Evolutionary conservation across 441 rosid genomes (phyloP), one percentile per base, ranked within the genome.

Genomic region (Adansonia rubrostipa): DNA sequence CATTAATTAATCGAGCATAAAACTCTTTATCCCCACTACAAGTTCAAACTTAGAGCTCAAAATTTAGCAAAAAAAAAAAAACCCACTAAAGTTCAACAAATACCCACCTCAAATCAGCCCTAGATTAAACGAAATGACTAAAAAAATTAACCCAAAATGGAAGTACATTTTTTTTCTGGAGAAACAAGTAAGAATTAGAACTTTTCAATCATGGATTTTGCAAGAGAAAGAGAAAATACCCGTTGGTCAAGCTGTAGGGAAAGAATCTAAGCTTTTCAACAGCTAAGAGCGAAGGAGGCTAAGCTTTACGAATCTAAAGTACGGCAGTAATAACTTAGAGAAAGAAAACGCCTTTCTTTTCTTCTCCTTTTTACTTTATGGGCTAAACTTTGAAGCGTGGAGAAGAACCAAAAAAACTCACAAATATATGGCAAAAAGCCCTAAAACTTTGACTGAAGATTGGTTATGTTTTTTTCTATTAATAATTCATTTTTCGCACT

Each of bases 81-180:
- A 10, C 42, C 13, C 20, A 48, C 11, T 2, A 11, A 48, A 70
- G 11, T 50, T 24, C 19, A 70, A 50, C 60, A 70, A 70, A 50
- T 50, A 70, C 42, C 40, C 58, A 70, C 36, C 58, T 22, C 42
- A 48, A 70, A 69, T 69, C 73, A 69, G 44, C 73, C 56, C 40
- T 22, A 9, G 15, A 17, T 9, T 71, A 33, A 53, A 2, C 47
- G 15, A 71, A 33, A 53, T n/a, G 4, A 22, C 13, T 0, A 22
- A 3, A 22, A 67, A 48, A 48, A 9, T 17, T 17, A 42, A 19
- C 53, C 54, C 9, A 3, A 19, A 44, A 48, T 0, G 6, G 14
- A 48, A 48, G 57, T 3, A 24, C 10, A 45, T 47, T 22, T 28
- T 42, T 66, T 70, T 24, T 3, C 22, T 50, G 17, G 57, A 69